A percentile compares a stretch with the other conserved stretches of the same genome.
Conservation (phyloP, 306 rosid species). For the Pterocarpus santalinus region DNA sequence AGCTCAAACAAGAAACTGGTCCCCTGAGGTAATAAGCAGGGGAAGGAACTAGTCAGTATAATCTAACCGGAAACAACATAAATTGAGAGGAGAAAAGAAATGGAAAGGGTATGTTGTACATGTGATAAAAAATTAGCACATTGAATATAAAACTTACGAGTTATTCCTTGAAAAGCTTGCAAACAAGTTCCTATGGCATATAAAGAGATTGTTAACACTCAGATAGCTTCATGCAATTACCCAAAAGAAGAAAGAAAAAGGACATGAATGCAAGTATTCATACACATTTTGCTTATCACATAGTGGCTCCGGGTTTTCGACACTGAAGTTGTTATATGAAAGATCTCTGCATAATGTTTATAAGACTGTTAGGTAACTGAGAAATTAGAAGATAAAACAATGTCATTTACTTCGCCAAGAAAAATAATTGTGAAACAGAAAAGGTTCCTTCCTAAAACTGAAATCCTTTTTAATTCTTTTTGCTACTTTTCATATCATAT, state of each 20-base stretch:
- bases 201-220: neutral
- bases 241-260: neutral
- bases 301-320: neutral
- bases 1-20: conserved; percentile 50
- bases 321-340: conserved; percentile 61
- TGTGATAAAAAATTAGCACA: neutral
- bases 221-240: neutral
- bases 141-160: conserved; percentile 57
- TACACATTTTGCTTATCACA: conserved; percentile 46
- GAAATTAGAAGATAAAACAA: too few species aligned
- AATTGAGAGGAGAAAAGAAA: neutral
- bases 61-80: neutral
- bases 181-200: conserved; percentile 61
- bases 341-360: conserved; percentile 52
- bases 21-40: conserved; percentile 44
- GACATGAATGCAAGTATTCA: conserved; percentile 21
- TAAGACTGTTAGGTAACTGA: too few species aligned
- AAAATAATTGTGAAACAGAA: too few species aligned
- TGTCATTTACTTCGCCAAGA: too few species aligned
- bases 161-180: conserved; percentile 53
- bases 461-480: too few species aligned
- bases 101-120: neutral
- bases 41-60: neutral
- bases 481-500: neutral
- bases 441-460: too few species aligned